Evolutionary conservation across 148 eudicot species (phyloP).

Genomic region (Talinum fruticosum): DNA sequence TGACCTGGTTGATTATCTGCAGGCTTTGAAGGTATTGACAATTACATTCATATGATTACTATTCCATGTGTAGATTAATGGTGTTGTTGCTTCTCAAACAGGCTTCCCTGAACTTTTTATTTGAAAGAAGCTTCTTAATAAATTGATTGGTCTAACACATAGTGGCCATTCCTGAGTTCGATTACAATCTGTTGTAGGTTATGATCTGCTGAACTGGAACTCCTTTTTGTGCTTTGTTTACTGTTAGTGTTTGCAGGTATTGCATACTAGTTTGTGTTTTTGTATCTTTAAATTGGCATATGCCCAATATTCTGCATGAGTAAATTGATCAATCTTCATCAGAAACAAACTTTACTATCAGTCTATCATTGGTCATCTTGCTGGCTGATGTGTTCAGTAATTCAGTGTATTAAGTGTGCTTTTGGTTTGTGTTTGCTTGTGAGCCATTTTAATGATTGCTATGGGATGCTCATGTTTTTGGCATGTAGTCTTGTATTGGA

Average conservation of each 20-base stretch:
- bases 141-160: not conserved
- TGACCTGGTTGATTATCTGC: slow-evolving; percentile 73
- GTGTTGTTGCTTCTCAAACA: not conserved
- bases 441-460: not conserved
- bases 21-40: slow-evolving; percentile 65
- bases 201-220: not conserved
- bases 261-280: not conserved
- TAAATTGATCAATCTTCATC: not conserved
- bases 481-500: not conserved
- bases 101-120: not conserved
- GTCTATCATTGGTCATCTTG: not conserved
- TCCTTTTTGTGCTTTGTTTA: not conserved
- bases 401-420: not conserved
- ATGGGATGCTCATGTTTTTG: slow-evolving; percentile 1
- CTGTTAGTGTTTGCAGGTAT: not conserved
- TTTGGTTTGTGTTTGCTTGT: not conserved
- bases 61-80: not conserved
- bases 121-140: not conserved
- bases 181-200: not conserved
- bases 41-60: not conserved
- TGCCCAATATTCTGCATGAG: not conserved
- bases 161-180: not conserved
- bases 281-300: not conserved
- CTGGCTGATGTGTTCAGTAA: not conserved
- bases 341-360: not conserved